Evolutionary conservation across 2,329 filamentous ascomycete species (phyloP).

Genomic region (Penicillium sp.): DNA sequence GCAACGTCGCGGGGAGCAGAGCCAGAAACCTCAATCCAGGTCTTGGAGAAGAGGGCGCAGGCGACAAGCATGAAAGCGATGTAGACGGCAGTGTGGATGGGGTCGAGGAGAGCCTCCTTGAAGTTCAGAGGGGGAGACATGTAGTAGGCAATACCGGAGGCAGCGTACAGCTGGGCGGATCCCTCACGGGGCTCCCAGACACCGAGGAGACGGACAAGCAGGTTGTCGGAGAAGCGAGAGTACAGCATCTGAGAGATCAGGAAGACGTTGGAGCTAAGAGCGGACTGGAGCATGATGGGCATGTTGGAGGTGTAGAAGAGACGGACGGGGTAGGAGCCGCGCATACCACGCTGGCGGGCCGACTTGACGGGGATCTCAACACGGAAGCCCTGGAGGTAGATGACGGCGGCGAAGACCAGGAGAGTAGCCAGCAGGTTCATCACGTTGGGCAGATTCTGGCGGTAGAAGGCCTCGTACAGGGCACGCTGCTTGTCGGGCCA

Average conservation of each 20-base stretch:
- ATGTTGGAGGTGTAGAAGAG: constrained; percentile 99
- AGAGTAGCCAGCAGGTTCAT: constrained; percentile 97
- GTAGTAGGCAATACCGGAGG: constrained; percentile 96
- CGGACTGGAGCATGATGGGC: constrained; percentile 99
- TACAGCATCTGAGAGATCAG: constrained; percentile 99
- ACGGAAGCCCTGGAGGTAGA: constrained; percentile 99
- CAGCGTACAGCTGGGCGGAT: constrained; percentile 90
- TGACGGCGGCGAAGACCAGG: constrained; percentile 91
- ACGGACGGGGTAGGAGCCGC: constrained; percentile 95
- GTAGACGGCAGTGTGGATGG: constrained; percentile 94
- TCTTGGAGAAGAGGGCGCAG: constrained; percentile 99
- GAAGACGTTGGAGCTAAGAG: constrained; percentile 98
- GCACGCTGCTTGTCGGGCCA: constrained; percentile 99
- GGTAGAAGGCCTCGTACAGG: constrained; percentile 97
- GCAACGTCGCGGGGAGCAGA: constrained; percentile 97
- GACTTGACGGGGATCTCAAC: constrained; percentile 99
- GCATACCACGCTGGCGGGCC: constrained; percentile 96
- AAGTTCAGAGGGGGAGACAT: constrained; percentile 99
- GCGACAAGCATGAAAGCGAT: constrained; percentile 97
- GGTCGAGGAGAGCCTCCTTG: constrained; percentile 93
- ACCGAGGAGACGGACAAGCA: constrained; percentile 94
- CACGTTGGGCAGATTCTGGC: constrained; percentile 98
- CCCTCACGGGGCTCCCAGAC: constrained; percentile 97
- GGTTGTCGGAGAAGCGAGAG: constrained; percentile 98
- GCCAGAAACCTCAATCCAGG: constrained; percentile 99